phyloP scores from a whole-genome alignment of 495 filamentous ascomycete species.

The Aspergillus sparsus region DNA sequence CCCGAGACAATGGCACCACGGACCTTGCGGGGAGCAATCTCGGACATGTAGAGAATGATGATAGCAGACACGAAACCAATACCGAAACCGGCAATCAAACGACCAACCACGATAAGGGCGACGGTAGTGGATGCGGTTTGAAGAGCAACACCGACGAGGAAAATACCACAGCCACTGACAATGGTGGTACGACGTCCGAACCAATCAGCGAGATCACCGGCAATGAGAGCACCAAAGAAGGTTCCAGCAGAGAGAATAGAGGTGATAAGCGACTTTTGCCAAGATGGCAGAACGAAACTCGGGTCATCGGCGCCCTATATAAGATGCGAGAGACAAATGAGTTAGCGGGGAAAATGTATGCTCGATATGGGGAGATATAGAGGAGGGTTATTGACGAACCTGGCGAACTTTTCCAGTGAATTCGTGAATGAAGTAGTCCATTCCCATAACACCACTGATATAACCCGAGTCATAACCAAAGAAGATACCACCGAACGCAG shows the following conservation, averaged over 20 bases:
- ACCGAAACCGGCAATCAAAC: constrained; percentile 71
- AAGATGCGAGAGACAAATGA: no score
- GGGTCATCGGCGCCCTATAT: constrained; percentile 23
- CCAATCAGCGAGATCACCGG: constrained; percentile 68
- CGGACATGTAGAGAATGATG: constrained; percentile 74
- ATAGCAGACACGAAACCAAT: constrained; percentile 75
- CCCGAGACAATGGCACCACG: constrained; percentile 68
- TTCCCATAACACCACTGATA: constrained; percentile 55
- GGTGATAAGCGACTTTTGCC: constrained; percentile 62
- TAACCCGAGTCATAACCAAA: constrained; percentile 58
- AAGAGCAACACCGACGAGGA: constrained; percentile 63
- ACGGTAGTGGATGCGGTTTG: constrained; percentile 55
- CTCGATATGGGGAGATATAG: no score
- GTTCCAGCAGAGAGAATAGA: constrained; percentile 75
- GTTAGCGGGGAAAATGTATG: no score
- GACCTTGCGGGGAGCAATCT: constrained; percentile 61
- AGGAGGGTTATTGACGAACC: constrained; percentile 12
- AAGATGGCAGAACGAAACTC: constrained; percentile 49
- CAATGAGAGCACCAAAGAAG: constrained; percentile 73
- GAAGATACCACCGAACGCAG: constrained; percentile 61
- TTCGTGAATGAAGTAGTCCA: constrained; percentile 51
- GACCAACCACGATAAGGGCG: constrained; percentile 64
- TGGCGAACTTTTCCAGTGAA: constrained; percentile 39
- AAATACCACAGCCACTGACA: constrained; percentile 64
- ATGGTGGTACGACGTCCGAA: constrained; percentile 69